Evolutionary conservation across 2,329 filamentous ascomycete genomes (phyloP), one percentile per base, ranked within the genome.

Genomic region (Penicillium occitanis): DNA sequence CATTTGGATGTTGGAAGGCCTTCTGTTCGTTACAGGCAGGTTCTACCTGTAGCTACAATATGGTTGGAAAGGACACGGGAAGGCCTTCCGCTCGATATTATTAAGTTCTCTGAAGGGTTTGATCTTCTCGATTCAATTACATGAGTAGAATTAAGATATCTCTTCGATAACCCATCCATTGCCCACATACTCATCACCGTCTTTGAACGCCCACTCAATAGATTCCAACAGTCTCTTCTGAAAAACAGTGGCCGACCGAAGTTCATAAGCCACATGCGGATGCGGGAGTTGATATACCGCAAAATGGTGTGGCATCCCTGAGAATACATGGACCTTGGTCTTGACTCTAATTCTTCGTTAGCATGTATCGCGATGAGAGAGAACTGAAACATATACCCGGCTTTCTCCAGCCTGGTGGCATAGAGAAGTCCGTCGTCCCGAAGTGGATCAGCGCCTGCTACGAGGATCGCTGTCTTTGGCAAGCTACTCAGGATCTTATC

Each of bases 241-340:
- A 17, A 6, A 28, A 7, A 62, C 11, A 22, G 3, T n/a, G 3
- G 59, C 59, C 14, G 59, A 61, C 28, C 17, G 28, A 51, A 61
- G 59, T 17, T 51, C 59, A n/a, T 61, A 61, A 22, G 42, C 19
- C 3, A 61, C 28, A n/a, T 61, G 59, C 19, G 59, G 59, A 61
- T 61, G 59, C 1, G 59, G 59, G 13, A 61, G 59, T 35, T 61
- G 28, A 42, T 51, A 62, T 40, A 62, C 60, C 7, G 5, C 14
- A 40, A 62, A 51, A 62, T 62, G 60, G 25, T 63, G 61, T 8
- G 61, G 61, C 35, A 63, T 42, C 37, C 61, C 61, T 2, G 61
- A 8, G 35, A 63, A 63, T 11, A 63, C 37, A 46, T 63, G 61
- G 14, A 63, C 50, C 30, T 63, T 63, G 7, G 61, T 63, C 11